A percentile compares a stretch with the other conserved stretches of the same genome.
Evolutionary conservation across 176 grass and related monocot species (phyloP).

Genomic region (Bothriochloa decipiens): DNA sequence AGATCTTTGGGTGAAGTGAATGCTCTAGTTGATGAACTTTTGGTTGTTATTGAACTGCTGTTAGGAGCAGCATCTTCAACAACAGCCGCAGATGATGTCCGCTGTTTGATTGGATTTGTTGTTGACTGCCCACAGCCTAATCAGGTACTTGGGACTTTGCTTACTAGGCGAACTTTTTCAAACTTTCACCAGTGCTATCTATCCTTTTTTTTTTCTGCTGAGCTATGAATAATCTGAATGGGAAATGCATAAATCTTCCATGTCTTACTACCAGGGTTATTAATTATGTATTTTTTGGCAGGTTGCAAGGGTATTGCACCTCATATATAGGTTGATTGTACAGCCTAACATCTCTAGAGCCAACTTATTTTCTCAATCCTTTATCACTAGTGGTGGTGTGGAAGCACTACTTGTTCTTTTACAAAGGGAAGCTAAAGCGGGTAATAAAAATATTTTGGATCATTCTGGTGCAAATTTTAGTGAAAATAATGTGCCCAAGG

Average conservation of each 20-base stretch:
- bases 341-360: conserved; percentile 88
- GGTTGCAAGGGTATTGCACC: conserved; percentile 96
- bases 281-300: conserved; percentile 55
- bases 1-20: conserved; percentile 87
- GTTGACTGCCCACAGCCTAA: conserved; percentile 96
- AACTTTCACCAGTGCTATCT: not conserved
- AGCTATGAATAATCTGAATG: conserved; percentile 5
- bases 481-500: conserved; percentile 35
- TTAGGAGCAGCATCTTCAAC: conserved; percentile 77
- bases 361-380: conserved; percentile 87
- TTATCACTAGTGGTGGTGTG: conserved; percentile 81
- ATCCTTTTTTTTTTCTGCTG: not conserved
- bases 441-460: conserved; percentile 68
- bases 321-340: conserved; percentile 91
- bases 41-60: conserved; percentile 95
- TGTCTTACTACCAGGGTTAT: conserved; percentile 23
- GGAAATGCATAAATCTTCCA: conserved; percentile 20
- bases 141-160: conserved; percentile 64
- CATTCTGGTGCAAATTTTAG: conserved; percentile 47
- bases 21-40: conserved; percentile 92
- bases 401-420: conserved; percentile 96
- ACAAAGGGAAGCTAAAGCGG: conserved; percentile 82
- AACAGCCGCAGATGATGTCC: conserved; percentile 71
- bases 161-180: conserved; percentile 33
- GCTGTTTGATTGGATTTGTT: conserved; percentile 91